Conservation (phyloP, 2,329 filamentous ascomycete genomes). For the Arthrobotrys sphaeroides region DNA sequence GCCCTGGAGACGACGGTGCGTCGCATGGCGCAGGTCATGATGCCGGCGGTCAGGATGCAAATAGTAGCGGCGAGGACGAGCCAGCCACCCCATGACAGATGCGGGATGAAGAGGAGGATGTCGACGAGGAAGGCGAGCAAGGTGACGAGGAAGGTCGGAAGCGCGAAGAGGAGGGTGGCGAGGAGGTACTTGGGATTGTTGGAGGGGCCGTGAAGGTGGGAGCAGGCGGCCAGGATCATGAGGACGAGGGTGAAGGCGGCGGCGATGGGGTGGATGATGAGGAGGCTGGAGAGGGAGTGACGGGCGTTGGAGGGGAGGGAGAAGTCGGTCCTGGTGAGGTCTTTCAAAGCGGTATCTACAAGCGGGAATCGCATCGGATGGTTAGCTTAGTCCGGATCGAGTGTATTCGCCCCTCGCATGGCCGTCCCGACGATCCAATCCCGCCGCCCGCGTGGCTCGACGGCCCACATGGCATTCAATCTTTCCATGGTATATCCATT, state of each 20-base stretch:
- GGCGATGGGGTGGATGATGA: conserved; percentile 92
- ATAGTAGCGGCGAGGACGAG: conserved; percentile 90
- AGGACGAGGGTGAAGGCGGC: conserved; percentile 85
- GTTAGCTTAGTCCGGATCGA: too few species aligned
- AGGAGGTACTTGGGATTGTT: conserved; percentile 91
- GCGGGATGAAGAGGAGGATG: conserved; percentile 91
- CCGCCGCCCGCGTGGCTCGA: too few species aligned
- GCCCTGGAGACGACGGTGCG: conserved; percentile 90
- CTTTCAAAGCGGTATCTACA: conserved; percentile 59
- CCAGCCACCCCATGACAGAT: conserved; percentile 93
- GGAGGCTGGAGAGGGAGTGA: conserved; percentile 80
- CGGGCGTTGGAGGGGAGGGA: conserved; percentile 72
- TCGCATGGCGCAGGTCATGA: conserved; percentile 94
- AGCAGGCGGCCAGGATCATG: conserved; percentile 78
- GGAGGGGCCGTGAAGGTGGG: conserved; percentile 86
- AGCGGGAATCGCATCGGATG: too few species aligned
- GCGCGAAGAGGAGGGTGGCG: conserved; percentile 81
- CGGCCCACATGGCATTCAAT: too few species aligned
- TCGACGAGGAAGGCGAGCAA: conserved; percentile 91
- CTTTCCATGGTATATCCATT: too few species aligned
- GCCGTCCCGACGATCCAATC: too few species aligned
- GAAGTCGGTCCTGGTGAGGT: conserved; percentile 66
- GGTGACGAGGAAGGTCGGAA: conserved; percentile 83
- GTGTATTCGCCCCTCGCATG: too few species aligned
- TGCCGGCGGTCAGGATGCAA: conserved; percentile 79